These are phyloP conservation scores for Jasminum sambac DNA, from an alignment of 257 asterid genomes.

Conservation along the genomic window DNA sequence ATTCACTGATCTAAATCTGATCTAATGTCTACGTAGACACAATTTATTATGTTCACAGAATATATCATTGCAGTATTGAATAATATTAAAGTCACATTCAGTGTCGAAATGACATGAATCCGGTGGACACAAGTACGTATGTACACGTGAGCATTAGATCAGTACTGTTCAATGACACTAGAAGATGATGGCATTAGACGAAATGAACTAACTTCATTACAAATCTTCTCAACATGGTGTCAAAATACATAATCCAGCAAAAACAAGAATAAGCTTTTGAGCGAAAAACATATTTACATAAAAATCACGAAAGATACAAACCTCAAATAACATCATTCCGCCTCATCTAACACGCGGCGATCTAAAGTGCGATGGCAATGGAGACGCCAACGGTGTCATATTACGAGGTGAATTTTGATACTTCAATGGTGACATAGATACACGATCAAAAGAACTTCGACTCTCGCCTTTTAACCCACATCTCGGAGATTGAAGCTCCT, in stretches of 20 bases:
- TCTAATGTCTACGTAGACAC: too few relatives aligned
- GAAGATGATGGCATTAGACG: not conserved
- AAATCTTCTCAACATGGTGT: not conserved
- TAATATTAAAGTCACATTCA: too few relatives aligned
- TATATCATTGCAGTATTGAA: too few relatives aligned
- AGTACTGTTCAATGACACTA: not conserved
- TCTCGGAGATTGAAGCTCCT: constrained; percentile 58
- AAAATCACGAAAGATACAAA: not conserved
- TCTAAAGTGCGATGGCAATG: constrained; percentile 48
- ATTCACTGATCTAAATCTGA: not conserved
- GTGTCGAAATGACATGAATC: too few relatives aligned
- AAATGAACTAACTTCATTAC: not conserved
- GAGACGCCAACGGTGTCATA: constrained; percentile 53
- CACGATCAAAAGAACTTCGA: constrained; percentile 26
- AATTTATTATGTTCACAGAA: too few relatives aligned
- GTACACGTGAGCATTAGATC: too few relatives aligned
- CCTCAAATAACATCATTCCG: not conserved
- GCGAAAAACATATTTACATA: constrained; percentile 28
- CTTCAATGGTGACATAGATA: constrained; percentile 28
- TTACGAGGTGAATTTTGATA: constrained; percentile 48
- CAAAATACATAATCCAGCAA: constrained; percentile 19
- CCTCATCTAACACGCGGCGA: constrained; percentile 50
- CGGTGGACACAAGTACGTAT: too few relatives aligned
- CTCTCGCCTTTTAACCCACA: constrained; percentile 27
- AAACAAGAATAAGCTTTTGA: constrained; percentile 22